Evolutionary conservation across 2,329 filamentous ascomycete genomes (phyloP).

Genomic region (Meredithiella fracta): DNA sequence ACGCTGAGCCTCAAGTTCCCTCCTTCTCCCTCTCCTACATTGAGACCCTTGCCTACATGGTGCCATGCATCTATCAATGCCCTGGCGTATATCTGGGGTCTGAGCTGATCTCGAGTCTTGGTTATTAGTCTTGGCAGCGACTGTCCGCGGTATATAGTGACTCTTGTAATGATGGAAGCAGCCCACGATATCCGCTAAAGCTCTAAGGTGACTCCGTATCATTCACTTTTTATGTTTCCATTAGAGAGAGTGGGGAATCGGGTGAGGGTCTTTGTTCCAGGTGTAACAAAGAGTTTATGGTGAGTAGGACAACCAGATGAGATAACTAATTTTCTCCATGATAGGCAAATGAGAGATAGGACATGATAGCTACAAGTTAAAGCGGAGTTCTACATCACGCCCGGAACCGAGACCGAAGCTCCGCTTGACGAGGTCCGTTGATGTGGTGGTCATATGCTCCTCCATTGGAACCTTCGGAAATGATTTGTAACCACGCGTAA

Average conservation of each 20-base stretch:
- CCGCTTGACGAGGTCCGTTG: too few relatives aligned
- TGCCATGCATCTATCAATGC: neutral
- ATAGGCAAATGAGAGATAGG: too few relatives aligned
- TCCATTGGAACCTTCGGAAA: neutral
- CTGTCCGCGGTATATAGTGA: neutral
- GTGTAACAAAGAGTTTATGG: too few relatives aligned
- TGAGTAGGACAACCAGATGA: too few relatives aligned
- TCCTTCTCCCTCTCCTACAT: neutral
- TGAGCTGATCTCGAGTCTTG: neutral
- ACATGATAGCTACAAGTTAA: too few relatives aligned
- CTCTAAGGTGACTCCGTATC: neutral
- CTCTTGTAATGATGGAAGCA: too few relatives aligned
- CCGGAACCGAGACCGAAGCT: too few relatives aligned
- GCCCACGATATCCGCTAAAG: neutral
- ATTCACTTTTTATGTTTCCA: neutral
- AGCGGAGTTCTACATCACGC: too few relatives aligned
- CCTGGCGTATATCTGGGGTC: neutral
- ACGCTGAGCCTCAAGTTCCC: slow-evolving; percentile 9
- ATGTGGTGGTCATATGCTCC: neutral
- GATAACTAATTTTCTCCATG: too few relatives aligned
- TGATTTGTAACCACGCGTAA: too few relatives aligned
- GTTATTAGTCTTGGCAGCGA: neutral
- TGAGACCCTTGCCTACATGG: slow-evolving; percentile 3
- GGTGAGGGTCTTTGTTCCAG: too few relatives aligned
- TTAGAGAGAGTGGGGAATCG: neutral